These are phyloP conservation scores for Backusella tarrabulga DNA, from an alignment of 192 early-diverging fungal species.

Conservation along the genomic window DNA sequence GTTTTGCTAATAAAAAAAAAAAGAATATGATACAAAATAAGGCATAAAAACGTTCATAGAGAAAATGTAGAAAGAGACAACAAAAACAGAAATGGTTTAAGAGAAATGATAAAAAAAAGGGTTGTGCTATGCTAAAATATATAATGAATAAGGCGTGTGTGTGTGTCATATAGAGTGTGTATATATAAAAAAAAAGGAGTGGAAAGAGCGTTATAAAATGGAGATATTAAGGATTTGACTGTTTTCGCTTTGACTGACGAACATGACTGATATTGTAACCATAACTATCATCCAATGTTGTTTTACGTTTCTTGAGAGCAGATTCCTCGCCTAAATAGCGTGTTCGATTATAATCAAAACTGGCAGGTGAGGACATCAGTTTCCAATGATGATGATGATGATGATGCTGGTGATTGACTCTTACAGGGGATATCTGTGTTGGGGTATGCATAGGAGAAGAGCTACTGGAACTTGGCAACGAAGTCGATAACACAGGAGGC, in stretches of 20 bases:
- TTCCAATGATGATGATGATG: slow-evolving; percentile 6
- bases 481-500: slow-evolving; percentile 21
- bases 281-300: neutral
- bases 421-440: slow-evolving; percentile 25
- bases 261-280: slow-evolving; percentile 17
- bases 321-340: neutral
- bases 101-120: neutral
- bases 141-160: neutral
- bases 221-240: slow-evolving; percentile 9
- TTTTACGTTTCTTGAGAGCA: slow-evolving; percentile 1
- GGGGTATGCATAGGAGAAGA: slow-evolving; percentile 32
- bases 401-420: neutral
- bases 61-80: neutral
- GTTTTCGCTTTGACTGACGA: slow-evolving; percentile 14
- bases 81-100: neutral
- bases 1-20: no score
- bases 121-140: neutral
- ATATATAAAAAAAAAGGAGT: neutral
- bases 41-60: no score
- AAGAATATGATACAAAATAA: no score
- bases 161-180: neutral
- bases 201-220: neutral
- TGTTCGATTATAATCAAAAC: neutral
- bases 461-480: slow-evolving; percentile 25
- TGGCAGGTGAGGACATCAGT: slow-evolving; percentile 1